These are phyloP conservation scores for Leccinum longicurvipes DNA, from an alignment of 768 basidiomycete genomes.

Conservation along the genomic window DNA sequence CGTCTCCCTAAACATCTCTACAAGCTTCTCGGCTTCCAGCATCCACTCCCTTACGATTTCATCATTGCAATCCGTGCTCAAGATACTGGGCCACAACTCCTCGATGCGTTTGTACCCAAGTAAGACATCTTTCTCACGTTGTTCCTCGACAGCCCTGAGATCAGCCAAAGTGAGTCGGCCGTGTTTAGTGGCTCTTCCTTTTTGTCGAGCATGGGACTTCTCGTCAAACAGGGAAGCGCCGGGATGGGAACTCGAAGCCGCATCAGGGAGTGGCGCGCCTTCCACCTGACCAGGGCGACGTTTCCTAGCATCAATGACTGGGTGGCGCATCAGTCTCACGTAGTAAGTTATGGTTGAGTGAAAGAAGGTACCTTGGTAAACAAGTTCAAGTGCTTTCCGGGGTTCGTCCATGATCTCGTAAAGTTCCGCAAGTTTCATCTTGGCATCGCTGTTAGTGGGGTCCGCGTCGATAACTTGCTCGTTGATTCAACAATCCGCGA, in stretches of 20 bases:
- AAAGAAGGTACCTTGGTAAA: constrained; percentile 50
- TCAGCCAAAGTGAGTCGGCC: constrained; percentile 57
- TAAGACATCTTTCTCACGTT: constrained; percentile 63
- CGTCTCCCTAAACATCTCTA: constrained; percentile 89
- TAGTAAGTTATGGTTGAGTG: constrained; percentile 40
- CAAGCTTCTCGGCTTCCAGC: constrained; percentile 76
- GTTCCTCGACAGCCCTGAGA: constrained; percentile 57
- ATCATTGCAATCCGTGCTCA: constrained; percentile 38
- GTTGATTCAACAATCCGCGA: constrained; percentile 16
- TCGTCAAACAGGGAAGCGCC: constrained; percentile 64
- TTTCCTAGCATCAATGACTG: constrained; percentile 62
- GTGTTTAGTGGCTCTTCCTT: constrained; percentile 23
- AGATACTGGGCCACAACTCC: constrained; percentile 60
- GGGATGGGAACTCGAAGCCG: constrained; percentile 19
- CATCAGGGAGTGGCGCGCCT: constrained; percentile 7
- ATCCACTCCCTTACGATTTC: constrained; percentile 73
- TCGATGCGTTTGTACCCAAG: constrained; percentile 56
- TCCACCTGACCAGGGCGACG: constrained; percentile 37
- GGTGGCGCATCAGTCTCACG: constrained; percentile 48
- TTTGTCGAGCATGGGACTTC: constrained; percentile 39
- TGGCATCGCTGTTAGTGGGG: constrained; percentile 74
- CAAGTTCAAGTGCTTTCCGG: constrained; percentile 72
- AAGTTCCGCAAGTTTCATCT: constrained; percentile 86
- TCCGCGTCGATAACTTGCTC: constrained; percentile 67
- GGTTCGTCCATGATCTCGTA: constrained; percentile 83